Base-by-base conservation (phyloP, 108 stramenopile species). In the Nannochloropsis gaditana region DNA sequence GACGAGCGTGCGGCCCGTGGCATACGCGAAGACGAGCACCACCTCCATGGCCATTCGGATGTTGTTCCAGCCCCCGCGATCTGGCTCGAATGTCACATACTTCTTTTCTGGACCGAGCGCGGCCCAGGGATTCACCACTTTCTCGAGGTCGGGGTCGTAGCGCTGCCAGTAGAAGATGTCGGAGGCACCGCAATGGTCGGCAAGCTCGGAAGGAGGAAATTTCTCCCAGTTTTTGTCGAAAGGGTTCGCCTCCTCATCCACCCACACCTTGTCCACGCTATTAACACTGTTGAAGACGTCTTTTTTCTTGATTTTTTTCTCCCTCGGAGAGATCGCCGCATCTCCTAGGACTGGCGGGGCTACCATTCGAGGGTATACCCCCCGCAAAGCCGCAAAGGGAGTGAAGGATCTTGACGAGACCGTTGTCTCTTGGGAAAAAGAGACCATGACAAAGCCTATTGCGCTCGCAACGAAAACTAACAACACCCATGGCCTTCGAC, bases 1-100 rank as follows among this genome's bases (percentile, higher is more conserved):
- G 2, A 96, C 95, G 43, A 96, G 82, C 5, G 94, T 94, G 43
- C 96, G 85, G 73, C 95, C 94, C 15, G 94, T 95, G 43, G 90
- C 93, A 44, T 93, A 89, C 42, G 94, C 96, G 44, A 94, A 43
- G 42, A 95, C 93, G 44, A 95, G 86, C 80, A 96, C 87, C 43
- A 90, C 93, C 90, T 95, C 96, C 59, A 73, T 73, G n/a, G 59
- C 59, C 59, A 73, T 73, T 73, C 59, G 81, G 83, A 92, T 90
- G 87, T 92, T 92, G 79, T 92, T 92, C 91, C 91, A 91, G 9
- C 91, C 91, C 10, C 91, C 91, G 9, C 11, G 17, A 80, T 91
- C 91, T 41, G 85, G 73, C 81, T 91, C 91, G 21, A 90, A 91
- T n/a, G 91, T 90, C 9, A 91, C 44, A 83, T 88, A 91, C 83